Percentiles rank a stretch among this genome's conserved stretches.
Conservation (phyloP, 768 basidiomycete species). For the Naganishia randhawae region DNA sequence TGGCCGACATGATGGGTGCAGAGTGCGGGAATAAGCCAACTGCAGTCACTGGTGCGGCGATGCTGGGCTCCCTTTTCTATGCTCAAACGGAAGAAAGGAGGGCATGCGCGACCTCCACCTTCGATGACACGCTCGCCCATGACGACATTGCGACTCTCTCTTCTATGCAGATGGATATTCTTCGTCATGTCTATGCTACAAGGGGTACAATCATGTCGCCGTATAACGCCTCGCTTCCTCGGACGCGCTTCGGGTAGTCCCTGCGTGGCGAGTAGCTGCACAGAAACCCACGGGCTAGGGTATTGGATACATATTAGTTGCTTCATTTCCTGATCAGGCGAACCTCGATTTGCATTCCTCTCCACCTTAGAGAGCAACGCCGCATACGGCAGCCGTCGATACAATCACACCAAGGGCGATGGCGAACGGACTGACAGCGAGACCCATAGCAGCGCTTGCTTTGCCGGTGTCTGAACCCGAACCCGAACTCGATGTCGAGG, state of each 20-base stretch:
- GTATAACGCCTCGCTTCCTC: too few species aligned
- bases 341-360: neutral
- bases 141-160: neutral
- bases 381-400: neutral
- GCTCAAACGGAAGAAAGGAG: too few species aligned
- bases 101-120: too few species aligned
- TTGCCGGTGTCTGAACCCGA: neutral
- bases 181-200: too few species aligned
- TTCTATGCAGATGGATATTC: neutral
- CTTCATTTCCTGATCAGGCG: neutral
- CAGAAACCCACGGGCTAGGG: neutral
- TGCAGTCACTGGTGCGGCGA: too few species aligned
- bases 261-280: too few species aligned
- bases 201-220: neutral
- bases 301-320: constrained; percentile 6
- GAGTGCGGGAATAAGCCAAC: neutral
- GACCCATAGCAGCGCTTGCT: constrained; percentile 3
- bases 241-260: too few species aligned
- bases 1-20: neutral
- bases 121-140: neutral
- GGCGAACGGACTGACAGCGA: neutral
- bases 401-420: neutral
- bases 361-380: neutral
- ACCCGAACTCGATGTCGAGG: neutral
- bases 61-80: too few species aligned